phyloP scores from a whole-genome alignment of 169 alveolate species.

The Plasmodium gaboni region DNA sequence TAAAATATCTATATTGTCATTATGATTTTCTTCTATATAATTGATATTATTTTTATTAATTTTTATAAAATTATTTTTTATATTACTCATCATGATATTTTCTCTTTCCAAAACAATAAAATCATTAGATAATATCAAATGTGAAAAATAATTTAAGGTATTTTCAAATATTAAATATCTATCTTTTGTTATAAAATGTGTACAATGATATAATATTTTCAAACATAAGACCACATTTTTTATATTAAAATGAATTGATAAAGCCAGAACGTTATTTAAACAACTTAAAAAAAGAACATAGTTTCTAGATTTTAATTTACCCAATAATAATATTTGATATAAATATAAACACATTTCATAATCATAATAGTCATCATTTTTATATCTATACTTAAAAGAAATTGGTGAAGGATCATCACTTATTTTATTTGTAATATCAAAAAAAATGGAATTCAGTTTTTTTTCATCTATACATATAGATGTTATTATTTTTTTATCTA shows the following conservation, averaged over 20 bases:
- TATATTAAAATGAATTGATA: slow-evolving; percentile 26
- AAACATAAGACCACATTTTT: slow-evolving; percentile 31
- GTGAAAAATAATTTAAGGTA: slow-evolving; percentile 32
- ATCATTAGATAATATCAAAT: slow-evolving; percentile 13
- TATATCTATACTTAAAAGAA: slow-evolving; percentile 8
- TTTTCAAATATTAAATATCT: slow-evolving; percentile 57
- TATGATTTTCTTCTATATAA: background rate
- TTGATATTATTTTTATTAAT: background rate
- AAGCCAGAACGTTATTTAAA: slow-evolving; percentile 10
- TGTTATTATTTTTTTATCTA: slow-evolving; percentile 3
- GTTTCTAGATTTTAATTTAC: slow-evolving; percentile 30
- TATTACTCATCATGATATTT: background rate
- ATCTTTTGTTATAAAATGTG: slow-evolving; percentile 23
- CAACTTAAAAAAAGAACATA: slow-evolving; percentile 26
- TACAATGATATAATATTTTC: slow-evolving; percentile 11
- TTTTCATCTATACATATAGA: background rate
- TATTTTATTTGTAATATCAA: background rate
- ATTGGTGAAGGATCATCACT: background rate
- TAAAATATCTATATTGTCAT: slow-evolving; percentile 6
- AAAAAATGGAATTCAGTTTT: background rate
- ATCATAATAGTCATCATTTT: background rate
- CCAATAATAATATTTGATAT: slow-evolving; percentile 26
- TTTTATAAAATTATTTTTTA: background rate
- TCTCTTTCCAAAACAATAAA: slow-evolving; percentile 6
- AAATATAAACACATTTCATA: background rate